Conservation (phyloP, 2,329 filamentous ascomycete genomes). For the Xylaria sp. region DNA sequence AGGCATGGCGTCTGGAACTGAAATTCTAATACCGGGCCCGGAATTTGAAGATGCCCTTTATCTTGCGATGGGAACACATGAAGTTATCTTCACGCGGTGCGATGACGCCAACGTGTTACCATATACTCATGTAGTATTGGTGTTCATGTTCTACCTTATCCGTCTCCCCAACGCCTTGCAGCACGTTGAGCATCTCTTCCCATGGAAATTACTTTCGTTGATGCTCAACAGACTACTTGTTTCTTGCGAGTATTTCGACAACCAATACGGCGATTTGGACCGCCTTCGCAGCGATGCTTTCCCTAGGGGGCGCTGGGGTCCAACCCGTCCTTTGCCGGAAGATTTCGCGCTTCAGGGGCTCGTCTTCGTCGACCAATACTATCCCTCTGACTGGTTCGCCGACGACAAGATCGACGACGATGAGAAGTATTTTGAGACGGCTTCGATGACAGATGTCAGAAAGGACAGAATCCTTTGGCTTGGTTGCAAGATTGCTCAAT, state of each 20-base stretch:
- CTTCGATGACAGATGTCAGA: constrained; percentile 67
- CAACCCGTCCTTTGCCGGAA: constrained; percentile 70
- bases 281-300: constrained; percentile 59
- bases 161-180: constrained; percentile 56
- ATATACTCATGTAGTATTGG: constrained; percentile 70
- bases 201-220: constrained; percentile 63
- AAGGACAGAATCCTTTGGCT: constrained; percentile 70
- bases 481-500: constrained; percentile 59
- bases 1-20: constrained; percentile 41
- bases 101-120: constrained; percentile 70
- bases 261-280: constrained; percentile 35
- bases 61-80: constrained; percentile 44
- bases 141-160: constrained; percentile 65
- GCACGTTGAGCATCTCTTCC: constrained; percentile 58
- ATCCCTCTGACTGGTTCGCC: constrained; percentile 68
- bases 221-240: constrained; percentile 55
- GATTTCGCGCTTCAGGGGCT: constrained; percentile 75
- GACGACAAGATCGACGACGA: constrained; percentile 72
- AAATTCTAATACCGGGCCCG: constrained; percentile 31
- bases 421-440: constrained; percentile 71
- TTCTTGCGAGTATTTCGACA: constrained; percentile 38
- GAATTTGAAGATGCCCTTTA: constrained; percentile 43
- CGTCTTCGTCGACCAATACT: constrained; percentile 69
- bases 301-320: constrained; percentile 57
- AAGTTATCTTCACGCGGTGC: constrained; percentile 61